Conservation (phyloP, 2,329 filamentous ascomycete genomes). For the Pseudogymnoascus sp. region DNA sequence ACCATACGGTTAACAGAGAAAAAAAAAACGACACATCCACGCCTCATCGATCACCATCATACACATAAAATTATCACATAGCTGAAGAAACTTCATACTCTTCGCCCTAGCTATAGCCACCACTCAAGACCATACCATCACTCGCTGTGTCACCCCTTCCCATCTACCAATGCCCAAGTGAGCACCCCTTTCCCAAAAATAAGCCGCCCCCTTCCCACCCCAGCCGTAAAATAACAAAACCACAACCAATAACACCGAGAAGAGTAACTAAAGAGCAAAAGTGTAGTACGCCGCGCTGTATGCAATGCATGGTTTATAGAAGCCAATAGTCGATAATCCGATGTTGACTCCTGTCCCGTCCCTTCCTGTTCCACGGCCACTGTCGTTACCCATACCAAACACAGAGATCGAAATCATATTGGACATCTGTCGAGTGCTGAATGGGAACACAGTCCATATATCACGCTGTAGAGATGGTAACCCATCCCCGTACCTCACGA, state of each 20-base stretch:
- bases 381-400: background rate
- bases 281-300: conserved; percentile 10
- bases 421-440: background rate
- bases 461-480: background rate
- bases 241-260: conserved; percentile 1
- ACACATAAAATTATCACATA: background rate
- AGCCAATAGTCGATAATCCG: background rate
- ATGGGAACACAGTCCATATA: background rate
- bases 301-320: conserved; percentile 3
- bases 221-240: background rate
- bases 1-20: too few species aligned
- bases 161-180: background rate
- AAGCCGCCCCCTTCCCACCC: background rate
- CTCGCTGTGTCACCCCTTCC: background rate
- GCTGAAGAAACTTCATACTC: conserved; percentile 5
- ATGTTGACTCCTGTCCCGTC: conserved; percentile 1
- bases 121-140: background rate
- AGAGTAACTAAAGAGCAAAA: background rate
- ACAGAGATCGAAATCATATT: background rate
- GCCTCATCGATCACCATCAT: background rate
- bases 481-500: background rate
- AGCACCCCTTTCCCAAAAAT: background rate
- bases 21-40: too few species aligned
- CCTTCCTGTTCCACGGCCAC: background rate
- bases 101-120: background rate